Conservation (phyloP, 192 early-diverging fungal species). For the Radiomyces spectabilis region DNA sequence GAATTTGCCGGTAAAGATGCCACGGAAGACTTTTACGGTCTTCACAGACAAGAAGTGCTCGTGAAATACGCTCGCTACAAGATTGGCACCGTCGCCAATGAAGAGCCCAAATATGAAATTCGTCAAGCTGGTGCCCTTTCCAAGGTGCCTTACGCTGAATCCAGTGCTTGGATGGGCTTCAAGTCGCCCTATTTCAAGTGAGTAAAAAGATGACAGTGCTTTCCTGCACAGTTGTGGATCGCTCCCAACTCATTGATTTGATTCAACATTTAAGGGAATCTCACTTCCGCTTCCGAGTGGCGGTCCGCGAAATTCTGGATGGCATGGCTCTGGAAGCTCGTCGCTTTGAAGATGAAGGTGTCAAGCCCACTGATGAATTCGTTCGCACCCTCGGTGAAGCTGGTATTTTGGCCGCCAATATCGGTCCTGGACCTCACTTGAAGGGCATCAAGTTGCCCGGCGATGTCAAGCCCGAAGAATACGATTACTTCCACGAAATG, state of each 20-base stretch:
- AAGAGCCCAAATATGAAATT: conserved; percentile 15
- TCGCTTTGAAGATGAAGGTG: conserved; percentile 70
- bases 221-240: too few relatives aligned
- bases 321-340: conserved; percentile 61
- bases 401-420: conserved; percentile 59
- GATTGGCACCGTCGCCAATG: conserved; percentile 56
- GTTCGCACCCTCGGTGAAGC: conserved; percentile 61
- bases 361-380: conserved; percentile 57
- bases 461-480: conserved; percentile 51
- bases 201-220: conserved; percentile 3
- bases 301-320: conserved; percentile 61
- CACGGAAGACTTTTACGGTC: conserved; percentile 35
- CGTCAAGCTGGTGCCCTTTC: conserved; percentile 57
- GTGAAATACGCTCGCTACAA: conserved; percentile 58
- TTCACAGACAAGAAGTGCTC: conserved; percentile 46
- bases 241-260: too few relatives aligned
- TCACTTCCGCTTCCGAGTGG: conserved; percentile 55
- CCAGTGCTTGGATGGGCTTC: conserved; percentile 47
- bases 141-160: conserved; percentile 67
- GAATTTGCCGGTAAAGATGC: conserved; percentile 79
- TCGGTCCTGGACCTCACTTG: conserved; percentile 42
- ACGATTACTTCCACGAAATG: conserved; percentile 56
- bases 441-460: conserved; percentile 30
- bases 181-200: conserved; percentile 31
- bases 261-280: conserved; percentile 54